Base-by-base conservation (phyloP, 2,329 filamentous ascomycete species). In the Ascochyta koolunga region DNA sequence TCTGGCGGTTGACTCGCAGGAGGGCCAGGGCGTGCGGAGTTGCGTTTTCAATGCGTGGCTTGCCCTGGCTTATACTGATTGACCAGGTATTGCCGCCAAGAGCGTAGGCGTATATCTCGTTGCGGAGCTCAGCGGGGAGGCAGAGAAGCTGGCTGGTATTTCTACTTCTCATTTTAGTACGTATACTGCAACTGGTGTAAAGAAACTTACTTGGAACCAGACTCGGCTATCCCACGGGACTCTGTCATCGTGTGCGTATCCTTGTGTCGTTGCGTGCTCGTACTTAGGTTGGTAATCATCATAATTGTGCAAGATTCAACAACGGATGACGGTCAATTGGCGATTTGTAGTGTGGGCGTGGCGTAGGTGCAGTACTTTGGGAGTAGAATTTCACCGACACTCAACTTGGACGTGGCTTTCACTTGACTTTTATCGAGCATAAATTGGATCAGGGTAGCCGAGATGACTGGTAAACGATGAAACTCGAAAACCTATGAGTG, bases 91-190 rank as follows among this genome's bases (percentile, higher is more conserved):
- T 40, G 21, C 45, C 27, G 22, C 49, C 50, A 3, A 59, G 13
- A 5, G 45, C 32, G 29, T 51, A 47, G 15, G 10, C 29, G 27
- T 57, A 59, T 7, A 61, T 50, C 7, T 29, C 37, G 44, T 57
- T 57, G 8, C 56, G 50, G 15, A 61, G 40, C 36, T 61, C 59
- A n/a, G 40, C 50, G 11, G 59, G 53, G 1, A 61, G 56, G 21
- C 15, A n/a, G 22, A 44, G 32, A 25, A 50, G 39, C 16, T 29
- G 49, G 2, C 9, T 7, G 5, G 3, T 29, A 16, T 5, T 16
- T 15, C 10, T 10, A 29, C 40, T 44, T 18, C n/a, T n/a, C 8
- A 2, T 4, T 15, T 47, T 10, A 39, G 44, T 16, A 3, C 5
- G 13, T 37, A 2, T 31, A 2, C 2, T 39, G 15, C 18, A 35